Percentiles rank a stretch among this genome's conserved stretches.
phyloP scores from a whole-genome alignment of 352 stramenopile species.

The Elongisporangium prolatum region DNA sequence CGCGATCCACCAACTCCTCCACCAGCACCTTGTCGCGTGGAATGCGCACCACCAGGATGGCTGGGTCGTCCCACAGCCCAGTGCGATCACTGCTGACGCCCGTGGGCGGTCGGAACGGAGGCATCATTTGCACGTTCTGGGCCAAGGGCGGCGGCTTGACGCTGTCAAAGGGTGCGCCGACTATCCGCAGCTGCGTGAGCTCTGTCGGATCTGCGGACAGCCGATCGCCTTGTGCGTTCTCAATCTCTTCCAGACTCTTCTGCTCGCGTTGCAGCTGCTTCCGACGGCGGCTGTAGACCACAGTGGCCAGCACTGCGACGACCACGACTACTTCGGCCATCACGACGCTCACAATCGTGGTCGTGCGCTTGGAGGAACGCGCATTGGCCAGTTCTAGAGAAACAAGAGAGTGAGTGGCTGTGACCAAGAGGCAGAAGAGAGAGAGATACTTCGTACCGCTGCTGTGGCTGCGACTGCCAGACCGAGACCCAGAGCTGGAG shows the following conservation, averaged over 20 bases:
- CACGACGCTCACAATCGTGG: neutral
- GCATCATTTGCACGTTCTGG: neutral
- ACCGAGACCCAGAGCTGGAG: neutral
- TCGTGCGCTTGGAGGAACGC: neutral
- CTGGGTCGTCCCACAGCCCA: constrained; percentile 26
- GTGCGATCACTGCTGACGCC: neutral
- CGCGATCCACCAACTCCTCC: constrained; percentile 33
- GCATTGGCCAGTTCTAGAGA: neutral
- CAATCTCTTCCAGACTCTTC: neutral
- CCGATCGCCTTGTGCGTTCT: neutral
- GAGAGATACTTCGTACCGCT: neutral
- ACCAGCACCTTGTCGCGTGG: constrained; percentile 37
- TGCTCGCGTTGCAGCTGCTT: neutral
- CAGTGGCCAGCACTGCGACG: neutral
- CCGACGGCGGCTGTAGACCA: neutral
- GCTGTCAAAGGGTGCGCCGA: neutral
- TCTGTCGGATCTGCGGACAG: neutral
- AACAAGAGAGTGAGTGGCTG: neutral
- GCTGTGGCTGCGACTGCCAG: neutral
- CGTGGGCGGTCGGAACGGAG: neutral
- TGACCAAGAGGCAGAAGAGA: neutral
- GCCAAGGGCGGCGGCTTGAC: neutral
- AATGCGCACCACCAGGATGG: constrained; percentile 31
- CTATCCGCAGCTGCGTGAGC: neutral
- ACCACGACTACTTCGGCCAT: neutral